These are phyloP conservation scores for Biscogniauxia marginata DNA, from an alignment of 2,329 filamentous ascomycete species.

Conservation along the genomic window DNA sequence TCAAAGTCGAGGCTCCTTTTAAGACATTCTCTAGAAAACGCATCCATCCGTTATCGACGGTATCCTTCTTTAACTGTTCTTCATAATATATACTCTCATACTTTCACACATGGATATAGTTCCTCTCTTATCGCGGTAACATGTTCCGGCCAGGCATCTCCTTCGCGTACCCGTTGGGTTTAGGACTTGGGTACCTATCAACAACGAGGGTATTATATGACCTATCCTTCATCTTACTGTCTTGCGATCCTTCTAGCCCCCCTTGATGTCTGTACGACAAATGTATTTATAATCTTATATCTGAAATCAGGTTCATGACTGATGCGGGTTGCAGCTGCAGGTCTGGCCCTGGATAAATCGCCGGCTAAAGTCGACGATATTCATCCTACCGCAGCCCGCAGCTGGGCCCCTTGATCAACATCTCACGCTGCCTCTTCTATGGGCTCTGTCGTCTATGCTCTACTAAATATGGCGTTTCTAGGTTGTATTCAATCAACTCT, in stretches of 20 bases:
- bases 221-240: not conserved
- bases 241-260: not conserved
- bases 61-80: too few species aligned
- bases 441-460: constrained; percentile 3
- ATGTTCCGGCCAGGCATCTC: too few species aligned
- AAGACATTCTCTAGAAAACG: not conserved
- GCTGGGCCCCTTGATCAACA: constrained; percentile 6
- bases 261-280: constrained; percentile 10
- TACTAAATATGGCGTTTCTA: constrained; percentile 4
- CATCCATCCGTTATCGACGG: too few species aligned
- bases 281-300: constrained; percentile 6
- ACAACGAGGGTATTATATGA: not conserved
- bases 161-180: too few species aligned
- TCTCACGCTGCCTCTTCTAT: constrained; percentile 14
- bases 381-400: constrained; percentile 15
- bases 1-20: not conserved
- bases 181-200: too few species aligned
- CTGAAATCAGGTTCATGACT: constrained; percentile 10
- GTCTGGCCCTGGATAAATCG: constrained; percentile 22
- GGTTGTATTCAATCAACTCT: constrained; percentile 13
- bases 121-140: too few species aligned
- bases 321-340: constrained; percentile 21
- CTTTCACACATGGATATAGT: too few species aligned
- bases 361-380: constrained; percentile 20
- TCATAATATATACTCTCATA: not conserved